A percentile compares a stretch with the other conserved stretches of the same genome.
These are phyloP conservation scores for Aureobasidium sp. DNA, from an alignment of 2,329 filamentous ascomycete genomes.

Conservation along the genomic window DNA sequence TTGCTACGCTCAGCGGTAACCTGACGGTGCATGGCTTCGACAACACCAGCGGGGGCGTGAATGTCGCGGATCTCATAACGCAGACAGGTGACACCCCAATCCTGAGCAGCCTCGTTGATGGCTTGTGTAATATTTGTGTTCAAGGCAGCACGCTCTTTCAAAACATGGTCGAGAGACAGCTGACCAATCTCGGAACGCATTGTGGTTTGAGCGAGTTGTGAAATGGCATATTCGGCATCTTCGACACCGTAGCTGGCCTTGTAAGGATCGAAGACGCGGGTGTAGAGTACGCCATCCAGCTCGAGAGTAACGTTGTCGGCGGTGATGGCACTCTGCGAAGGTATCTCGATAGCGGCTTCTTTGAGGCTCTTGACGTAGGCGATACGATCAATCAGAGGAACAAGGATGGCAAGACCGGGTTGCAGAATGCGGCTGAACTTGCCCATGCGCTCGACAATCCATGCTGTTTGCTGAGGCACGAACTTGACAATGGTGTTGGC, in stretches of 20 bases:
- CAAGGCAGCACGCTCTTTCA: slow-evolving; percentile 91
- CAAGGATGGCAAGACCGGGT: slow-evolving; percentile 79
- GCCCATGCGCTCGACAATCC: slow-evolving; percentile 99
- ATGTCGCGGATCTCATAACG: slow-evolving; percentile 98
- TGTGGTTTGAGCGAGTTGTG: slow-evolving; percentile 93
- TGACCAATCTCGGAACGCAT: slow-evolving; percentile 99
- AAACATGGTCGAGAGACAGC: slow-evolving; percentile 89
- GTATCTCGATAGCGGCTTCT: slow-evolving; percentile 93
- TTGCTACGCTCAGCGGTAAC: slow-evolving; percentile 96
- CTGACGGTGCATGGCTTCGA: slow-evolving; percentile 96
- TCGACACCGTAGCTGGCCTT: slow-evolving; percentile 98
- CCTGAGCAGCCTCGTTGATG: slow-evolving; percentile 95
- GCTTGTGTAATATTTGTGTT: slow-evolving; percentile 98
- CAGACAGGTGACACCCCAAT: slow-evolving; percentile 93
- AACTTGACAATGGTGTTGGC: slow-evolving; percentile 94
- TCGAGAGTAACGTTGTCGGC: slow-evolving; percentile 97
- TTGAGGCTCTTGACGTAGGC: slow-evolving; percentile 97
- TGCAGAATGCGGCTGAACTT: slow-evolving; percentile 91
- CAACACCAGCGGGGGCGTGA: slow-evolving; percentile 86
- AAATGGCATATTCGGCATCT: slow-evolving; percentile 97
- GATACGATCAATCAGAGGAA: slow-evolving; percentile 90
- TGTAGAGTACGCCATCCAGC: slow-evolving; percentile 92
- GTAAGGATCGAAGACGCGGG: slow-evolving; percentile 93
- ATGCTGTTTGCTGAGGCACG: slow-evolving; percentile 98
- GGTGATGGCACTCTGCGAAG: slow-evolving; percentile 94